These are phyloP conservation scores for Ascoidea tarda DNA, from an alignment of 805 yeast genomes.

Conservation along the genomic window DNA sequence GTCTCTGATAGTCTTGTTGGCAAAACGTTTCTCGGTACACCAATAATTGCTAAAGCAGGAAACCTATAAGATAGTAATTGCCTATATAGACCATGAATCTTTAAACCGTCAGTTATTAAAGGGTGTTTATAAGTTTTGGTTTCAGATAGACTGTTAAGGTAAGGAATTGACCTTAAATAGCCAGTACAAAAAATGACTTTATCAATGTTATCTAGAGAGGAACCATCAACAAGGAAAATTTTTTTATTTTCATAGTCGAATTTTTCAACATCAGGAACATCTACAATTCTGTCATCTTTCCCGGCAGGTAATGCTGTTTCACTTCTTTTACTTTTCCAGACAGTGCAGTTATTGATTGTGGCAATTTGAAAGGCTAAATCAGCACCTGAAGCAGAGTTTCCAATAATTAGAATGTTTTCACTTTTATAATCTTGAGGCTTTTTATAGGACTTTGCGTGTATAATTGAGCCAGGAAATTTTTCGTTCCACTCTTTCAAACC, in stretches of 20 bases:
- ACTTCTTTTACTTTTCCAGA: constrained; percentile 37
- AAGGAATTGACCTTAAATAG: constrained; percentile 53
- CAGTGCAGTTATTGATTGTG: constrained; percentile 21
- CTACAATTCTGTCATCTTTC: constrained; percentile 23
- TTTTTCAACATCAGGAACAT: constrained; percentile 26
- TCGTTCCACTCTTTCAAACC: constrained; percentile 37
- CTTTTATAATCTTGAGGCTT: constrained; percentile 25
- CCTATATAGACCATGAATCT: constrained; percentile 39
- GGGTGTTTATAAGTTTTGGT: constrained; percentile 16
- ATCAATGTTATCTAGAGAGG: constrained; percentile 32
- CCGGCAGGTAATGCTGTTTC: constrained; percentile 30
- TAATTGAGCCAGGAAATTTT: constrained; percentile 29
- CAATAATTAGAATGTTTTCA: constrained; percentile 43
- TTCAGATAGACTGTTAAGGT: constrained; percentile 22
- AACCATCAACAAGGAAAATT: constrained; percentile 36
- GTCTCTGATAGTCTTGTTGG: constrained; percentile 49
- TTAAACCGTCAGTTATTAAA: constrained; percentile 29
- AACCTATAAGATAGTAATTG: constrained; percentile 45
- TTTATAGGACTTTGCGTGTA: constrained; percentile 46
- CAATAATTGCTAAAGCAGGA: constrained; percentile 51
- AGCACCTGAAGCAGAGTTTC: constrained; percentile 65
- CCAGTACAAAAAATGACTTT: constrained; percentile 62
- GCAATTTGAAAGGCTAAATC: constrained; percentile 57
- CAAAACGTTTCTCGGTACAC: constrained; percentile 44
- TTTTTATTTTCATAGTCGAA: constrained; percentile 24